A percentile compares a stretch with the other conserved stretches of the same genome.
phyloP scores from a whole-genome alignment of 371 early-diverging fungal genomes.

The Rhizopus delemar region DNA sequence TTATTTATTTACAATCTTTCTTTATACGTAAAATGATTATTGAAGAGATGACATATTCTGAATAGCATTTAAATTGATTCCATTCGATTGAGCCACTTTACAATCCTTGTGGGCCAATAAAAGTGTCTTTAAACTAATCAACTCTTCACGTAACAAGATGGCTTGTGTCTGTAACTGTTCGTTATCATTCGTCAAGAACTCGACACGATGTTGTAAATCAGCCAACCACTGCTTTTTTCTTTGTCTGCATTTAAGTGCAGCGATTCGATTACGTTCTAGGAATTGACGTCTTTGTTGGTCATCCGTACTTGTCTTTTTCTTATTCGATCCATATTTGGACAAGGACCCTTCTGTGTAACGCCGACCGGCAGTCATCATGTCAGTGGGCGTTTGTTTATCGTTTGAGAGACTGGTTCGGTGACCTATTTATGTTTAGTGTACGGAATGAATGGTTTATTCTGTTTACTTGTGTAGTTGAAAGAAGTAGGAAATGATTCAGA shows the following conservation, averaged over 20 bases:
- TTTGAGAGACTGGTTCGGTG: not conserved
- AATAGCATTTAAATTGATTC: constrained; percentile 20
- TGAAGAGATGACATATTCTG: constrained; percentile 9
- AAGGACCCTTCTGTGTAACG: constrained; percentile 20
- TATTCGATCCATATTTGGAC: not conserved
- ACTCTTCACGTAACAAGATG: constrained; percentile 68
- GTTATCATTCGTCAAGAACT: constrained; percentile 69
- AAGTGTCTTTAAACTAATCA: constrained; percentile 72
- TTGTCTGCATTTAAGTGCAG: constrained; percentile 87
- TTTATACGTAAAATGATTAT: not conserved
- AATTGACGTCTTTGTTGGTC: constrained; percentile 67
- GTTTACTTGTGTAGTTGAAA: too few species aligned
- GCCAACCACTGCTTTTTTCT: constrained; percentile 86
- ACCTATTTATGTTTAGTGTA: too few species aligned
- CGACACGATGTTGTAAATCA: constrained; percentile 75
- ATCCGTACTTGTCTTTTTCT: not conserved
- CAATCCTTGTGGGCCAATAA: constrained; percentile 80
- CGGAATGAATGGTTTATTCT: too few species aligned
- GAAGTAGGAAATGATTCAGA: too few species aligned
- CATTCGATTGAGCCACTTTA: constrained; percentile 68
- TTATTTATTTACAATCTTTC: not conserved
- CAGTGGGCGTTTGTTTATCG: not conserved
- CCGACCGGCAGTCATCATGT: not conserved
- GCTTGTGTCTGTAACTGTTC: constrained; percentile 70
- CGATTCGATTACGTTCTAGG: constrained; percentile 79